Evolutionary conservation across 1,284 basidiomycete species (phyloP).

Genomic region (Leccinum huronense): DNA sequence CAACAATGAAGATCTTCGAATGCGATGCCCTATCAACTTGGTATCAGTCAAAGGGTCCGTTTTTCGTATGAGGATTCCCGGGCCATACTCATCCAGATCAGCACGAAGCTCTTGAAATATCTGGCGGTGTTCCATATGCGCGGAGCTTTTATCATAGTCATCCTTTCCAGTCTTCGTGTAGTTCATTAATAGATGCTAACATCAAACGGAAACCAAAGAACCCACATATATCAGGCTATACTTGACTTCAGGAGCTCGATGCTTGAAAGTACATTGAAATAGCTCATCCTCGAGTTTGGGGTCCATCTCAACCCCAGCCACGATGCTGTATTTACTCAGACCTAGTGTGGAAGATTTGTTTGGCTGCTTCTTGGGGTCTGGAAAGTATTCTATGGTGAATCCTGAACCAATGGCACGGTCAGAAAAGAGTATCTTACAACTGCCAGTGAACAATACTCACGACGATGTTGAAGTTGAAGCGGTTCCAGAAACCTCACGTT

Average conservation of each 20-base stretch:
- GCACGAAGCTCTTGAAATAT: constrained; percentile 81
- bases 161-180: constrained; percentile 73
- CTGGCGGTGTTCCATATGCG: constrained; percentile 43
- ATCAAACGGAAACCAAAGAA: constrained; percentile 9
- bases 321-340: constrained; percentile 78
- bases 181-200: neutral
- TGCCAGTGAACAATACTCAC: constrained; percentile 5
- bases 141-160: constrained; percentile 73
- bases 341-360: constrained; percentile 46
- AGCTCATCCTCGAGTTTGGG: constrained; percentile 73
- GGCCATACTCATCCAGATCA: constrained; percentile 69
- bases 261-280: constrained; percentile 90
- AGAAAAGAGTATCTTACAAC: neutral
- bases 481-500: constrained; percentile 51
- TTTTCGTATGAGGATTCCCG: neutral
- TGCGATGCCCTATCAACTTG: neutral
- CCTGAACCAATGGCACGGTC: neutral
- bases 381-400: neutral
- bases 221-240: constrained; percentile 85
- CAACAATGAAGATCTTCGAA: neutral
- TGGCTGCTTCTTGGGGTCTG: constrained; percentile 33
- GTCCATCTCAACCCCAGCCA: constrained; percentile 69
- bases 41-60: neutral
- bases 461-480: constrained; percentile 2
- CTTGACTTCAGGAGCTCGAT: constrained; percentile 71